Evolutionary conservation across 78 protist species (phyloP).

Genomic region (Cavenderia fasciculata): DNA sequence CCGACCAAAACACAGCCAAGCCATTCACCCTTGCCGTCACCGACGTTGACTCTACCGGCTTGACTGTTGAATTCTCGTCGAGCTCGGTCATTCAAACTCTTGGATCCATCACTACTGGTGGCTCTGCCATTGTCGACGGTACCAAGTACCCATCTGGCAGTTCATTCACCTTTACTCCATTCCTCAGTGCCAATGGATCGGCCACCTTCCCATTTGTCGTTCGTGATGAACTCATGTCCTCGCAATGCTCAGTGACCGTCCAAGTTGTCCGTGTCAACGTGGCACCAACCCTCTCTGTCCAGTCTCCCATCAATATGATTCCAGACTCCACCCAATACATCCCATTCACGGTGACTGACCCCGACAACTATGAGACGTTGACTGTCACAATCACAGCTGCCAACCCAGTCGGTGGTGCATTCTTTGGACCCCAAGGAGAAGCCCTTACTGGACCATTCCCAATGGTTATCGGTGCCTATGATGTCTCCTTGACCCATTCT

Average conservation of each 20-base stretch:
- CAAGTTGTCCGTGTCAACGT: neutral
- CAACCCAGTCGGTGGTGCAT: neutral
- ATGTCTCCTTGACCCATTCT: neutral
- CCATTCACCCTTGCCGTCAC: neutral
- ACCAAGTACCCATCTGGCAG: neutral
- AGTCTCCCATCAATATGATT: neutral
- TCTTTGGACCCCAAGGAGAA: neutral
- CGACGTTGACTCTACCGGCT: neutral
- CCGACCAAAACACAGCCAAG: neutral
- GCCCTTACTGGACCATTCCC: neutral
- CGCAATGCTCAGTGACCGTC: neutral
- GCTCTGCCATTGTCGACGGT: neutral
- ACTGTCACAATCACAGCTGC: neutral
- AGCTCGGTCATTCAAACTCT: neutral
- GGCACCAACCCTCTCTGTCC: neutral
- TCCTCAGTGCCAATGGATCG: neutral
- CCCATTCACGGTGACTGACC: conserved; percentile 1
- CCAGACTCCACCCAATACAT: neutral
- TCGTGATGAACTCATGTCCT: neutral
- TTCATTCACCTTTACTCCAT: neutral
- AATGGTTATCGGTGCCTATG: conserved; percentile 1
- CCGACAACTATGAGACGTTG: neutral
- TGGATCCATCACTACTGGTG: conserved; percentile 1
- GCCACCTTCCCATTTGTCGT: neutral
- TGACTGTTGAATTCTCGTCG: neutral